Percentiles rank a stretch among this genome's conserved stretches.
phyloP scores from a whole-genome alignment of 306 rosid genomes.

The Castanospermum australe region DNA sequence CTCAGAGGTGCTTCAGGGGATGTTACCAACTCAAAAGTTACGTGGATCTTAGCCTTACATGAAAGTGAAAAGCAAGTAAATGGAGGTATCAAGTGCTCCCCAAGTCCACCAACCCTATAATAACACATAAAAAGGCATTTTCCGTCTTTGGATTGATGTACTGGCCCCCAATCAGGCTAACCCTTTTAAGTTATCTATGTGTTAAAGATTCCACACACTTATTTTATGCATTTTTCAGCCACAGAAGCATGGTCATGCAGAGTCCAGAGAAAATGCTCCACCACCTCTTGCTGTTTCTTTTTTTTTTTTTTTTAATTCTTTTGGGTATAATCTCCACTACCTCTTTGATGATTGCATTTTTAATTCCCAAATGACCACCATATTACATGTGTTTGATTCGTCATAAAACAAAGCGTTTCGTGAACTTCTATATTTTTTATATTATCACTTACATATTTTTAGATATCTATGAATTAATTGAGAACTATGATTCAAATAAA shows the following conservation, averaged over 20 bases:
- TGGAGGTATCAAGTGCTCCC: not conserved
- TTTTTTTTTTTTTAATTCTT: too few species aligned
- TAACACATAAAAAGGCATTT: constrained; percentile 32
- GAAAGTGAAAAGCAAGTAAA: constrained; percentile 24
- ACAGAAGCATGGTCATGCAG: constrained; percentile 19
- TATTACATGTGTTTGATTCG: not conserved
- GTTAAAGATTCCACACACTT: constrained; percentile 41
- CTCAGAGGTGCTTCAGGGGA: too few species aligned
- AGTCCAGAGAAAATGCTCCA: constrained; percentile 33
- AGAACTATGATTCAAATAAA: not conserved
- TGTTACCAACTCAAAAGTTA: not conserved
- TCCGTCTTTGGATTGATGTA: constrained; percentile 40
- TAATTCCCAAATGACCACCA: not conserved
- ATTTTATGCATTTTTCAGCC: constrained; percentile 18
- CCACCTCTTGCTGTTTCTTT: too few species aligned
- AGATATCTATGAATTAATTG: too few species aligned
- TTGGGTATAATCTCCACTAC: too few species aligned
- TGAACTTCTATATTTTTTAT: not conserved
- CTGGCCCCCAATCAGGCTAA: constrained; percentile 28
- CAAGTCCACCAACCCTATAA: constrained; percentile 13
- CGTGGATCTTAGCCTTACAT: not conserved
- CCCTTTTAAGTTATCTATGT: not conserved
- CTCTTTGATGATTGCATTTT: constrained; percentile 35
- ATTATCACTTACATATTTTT: not conserved
- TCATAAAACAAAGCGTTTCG: not conserved